A percentile compares a stretch with the other conserved stretches of the same genome.
Evolutionary conservation across 2,329 filamentous ascomycete species (phyloP).

Genomic region (Chrysosporium queenslandicum): DNA sequence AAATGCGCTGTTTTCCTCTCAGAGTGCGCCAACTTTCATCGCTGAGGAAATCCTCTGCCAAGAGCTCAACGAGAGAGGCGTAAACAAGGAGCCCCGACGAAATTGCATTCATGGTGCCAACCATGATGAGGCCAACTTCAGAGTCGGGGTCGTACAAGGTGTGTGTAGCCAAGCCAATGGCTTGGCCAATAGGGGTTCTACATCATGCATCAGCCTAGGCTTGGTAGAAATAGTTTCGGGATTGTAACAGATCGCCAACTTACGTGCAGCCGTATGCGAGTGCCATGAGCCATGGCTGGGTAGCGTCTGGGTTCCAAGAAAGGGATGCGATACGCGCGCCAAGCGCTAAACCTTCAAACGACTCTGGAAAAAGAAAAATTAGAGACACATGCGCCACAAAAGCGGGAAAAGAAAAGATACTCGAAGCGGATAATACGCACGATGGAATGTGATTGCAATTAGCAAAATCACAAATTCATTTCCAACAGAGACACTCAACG

Average conservation of each 20-base stretch:
- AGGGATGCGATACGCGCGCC: slow-evolving; percentile 28
- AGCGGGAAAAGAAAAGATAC: too few species aligned
- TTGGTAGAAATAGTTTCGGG: neutral
- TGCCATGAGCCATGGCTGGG: slow-evolving; percentile 59
- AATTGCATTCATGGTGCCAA: slow-evolving; percentile 74
- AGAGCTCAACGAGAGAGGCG: slow-evolving; percentile 64
- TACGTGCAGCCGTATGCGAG: slow-evolving; percentile 56
- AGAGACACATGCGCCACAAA: too few species aligned
- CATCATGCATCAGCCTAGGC: neutral
- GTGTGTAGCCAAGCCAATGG: slow-evolving; percentile 66
- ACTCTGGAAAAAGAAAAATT: slow-evolving; percentile 23
- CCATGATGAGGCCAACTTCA: slow-evolving; percentile 61
- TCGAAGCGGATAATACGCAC: slow-evolving; percentile 20
- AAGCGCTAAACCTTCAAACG: slow-evolving; percentile 29
- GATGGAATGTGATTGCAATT: slow-evolving; percentile 31
- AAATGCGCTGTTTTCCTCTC: slow-evolving; percentile 50
- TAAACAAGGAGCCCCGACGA: slow-evolving; percentile 68
- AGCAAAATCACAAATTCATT: slow-evolving; percentile 28
- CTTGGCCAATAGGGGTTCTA: slow-evolving; percentile 67
- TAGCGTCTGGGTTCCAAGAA: slow-evolving; percentile 23
- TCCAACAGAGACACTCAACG: slow-evolving; percentile 28
- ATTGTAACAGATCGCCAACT: slow-evolving; percentile 13
- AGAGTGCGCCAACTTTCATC: slow-evolving; percentile 63
- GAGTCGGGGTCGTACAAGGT: slow-evolving; percentile 64
- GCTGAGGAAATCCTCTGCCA: slow-evolving; percentile 67